Evolutionary conservation across 192 early-diverging fungal genomes (phyloP).

Genomic region (Geranomyces michiganensis): DNA sequence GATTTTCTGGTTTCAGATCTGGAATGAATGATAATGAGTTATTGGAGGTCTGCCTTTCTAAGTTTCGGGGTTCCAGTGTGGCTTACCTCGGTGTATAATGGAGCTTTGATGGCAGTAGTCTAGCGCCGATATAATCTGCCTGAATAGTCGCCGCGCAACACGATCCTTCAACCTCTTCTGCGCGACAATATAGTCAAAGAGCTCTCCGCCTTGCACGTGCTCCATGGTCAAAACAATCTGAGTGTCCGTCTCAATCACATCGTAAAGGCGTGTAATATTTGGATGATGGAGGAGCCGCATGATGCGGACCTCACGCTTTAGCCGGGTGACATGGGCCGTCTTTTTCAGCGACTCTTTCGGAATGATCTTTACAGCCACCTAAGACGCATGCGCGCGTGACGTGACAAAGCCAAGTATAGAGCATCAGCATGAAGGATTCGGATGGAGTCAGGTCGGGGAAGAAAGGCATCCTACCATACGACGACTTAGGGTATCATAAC

Average conservation of each 20-base stretch:
- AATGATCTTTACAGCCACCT: conserved; percentile 64
- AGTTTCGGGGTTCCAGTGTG: neutral
- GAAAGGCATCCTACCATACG: conserved; percentile 47
- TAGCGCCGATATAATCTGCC: conserved; percentile 58
- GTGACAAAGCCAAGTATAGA: neutral
- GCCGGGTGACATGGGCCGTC: conserved; percentile 49
- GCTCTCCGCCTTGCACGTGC: conserved; percentile 81
- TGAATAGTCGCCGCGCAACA: conserved; percentile 53
- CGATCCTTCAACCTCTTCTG: conserved; percentile 88
- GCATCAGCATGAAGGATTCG: neutral
- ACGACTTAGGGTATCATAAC: conserved; percentile 71
- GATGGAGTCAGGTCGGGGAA: neutral
- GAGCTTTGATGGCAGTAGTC: conserved; percentile 61
- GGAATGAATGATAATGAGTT: neutral
- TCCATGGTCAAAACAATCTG: conserved; percentile 92
- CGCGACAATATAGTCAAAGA: conserved; percentile 87
- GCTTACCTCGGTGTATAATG: conserved; percentile 57
- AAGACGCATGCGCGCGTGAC: neutral
- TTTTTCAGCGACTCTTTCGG: conserved; percentile 58
- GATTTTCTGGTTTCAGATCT: conserved; percentile 98
- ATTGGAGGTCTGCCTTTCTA: neutral
- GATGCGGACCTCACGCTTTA: conserved; percentile 63
- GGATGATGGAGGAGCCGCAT: conserved; percentile 66
- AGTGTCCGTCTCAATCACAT: conserved; percentile 89
- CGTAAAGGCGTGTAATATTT: conserved; percentile 82